Percentiles rank a stretch among this genome's conserved stretches.
Conservation (phyloP, 2,329 filamentous ascomycete species). For the Zymoseptoria brevis region DNA sequence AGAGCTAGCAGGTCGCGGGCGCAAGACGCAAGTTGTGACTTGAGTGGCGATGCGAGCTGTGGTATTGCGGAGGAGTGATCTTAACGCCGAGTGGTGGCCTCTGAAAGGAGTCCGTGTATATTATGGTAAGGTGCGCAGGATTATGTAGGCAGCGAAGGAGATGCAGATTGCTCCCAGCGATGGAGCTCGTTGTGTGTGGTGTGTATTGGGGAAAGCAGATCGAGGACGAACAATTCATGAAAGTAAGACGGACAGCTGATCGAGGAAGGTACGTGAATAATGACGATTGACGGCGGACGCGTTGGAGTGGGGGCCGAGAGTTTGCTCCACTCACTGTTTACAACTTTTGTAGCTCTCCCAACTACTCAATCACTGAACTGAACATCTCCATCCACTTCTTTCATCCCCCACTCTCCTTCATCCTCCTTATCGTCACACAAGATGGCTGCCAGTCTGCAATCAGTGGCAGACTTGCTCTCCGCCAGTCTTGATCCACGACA, state of each 20-base stretch:
- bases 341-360: neutral
- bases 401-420: neutral
- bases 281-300: no score
- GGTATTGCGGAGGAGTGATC: slow-evolving; percentile 1
- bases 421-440: slow-evolving; percentile 1
- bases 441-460: slow-evolving; percentile 55
- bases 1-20: neutral
- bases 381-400: neutral
- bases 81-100: neutral
- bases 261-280: neutral
- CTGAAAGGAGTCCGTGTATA: neutral
- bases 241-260: neutral
- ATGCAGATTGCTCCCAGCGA: neutral
- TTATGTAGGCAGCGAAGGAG: neutral
- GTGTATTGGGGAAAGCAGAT: neutral
- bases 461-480: slow-evolving; percentile 74
- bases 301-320: no score
- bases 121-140: neutral
- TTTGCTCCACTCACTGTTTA: no score
- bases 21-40: neutral
- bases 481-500: slow-evolving; percentile 81
- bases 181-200: neutral
- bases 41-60: neutral
- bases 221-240: neutral
- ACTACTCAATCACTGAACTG: neutral